Evolutionary conservation across 768 basidiomycete genomes (phyloP).

Genomic region (Pleurotus eryngii): DNA sequence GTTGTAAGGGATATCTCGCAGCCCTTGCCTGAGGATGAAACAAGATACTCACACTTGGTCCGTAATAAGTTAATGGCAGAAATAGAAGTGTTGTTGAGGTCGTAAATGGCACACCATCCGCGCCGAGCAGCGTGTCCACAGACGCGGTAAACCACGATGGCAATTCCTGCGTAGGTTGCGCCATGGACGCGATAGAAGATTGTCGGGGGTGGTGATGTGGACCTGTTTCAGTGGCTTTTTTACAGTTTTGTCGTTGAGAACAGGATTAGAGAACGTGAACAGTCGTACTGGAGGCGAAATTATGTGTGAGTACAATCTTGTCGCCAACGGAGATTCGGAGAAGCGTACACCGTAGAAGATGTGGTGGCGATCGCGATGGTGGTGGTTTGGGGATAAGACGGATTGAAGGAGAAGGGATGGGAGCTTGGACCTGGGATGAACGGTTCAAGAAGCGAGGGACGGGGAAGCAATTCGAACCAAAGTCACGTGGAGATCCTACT

Average conservation of each 20-base stretch:
- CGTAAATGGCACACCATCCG: slow-evolving; percentile 47
- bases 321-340: background rate
- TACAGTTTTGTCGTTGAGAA: background rate
- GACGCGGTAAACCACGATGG: slow-evolving; percentile 71
- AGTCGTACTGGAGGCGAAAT: background rate
- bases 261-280: slow-evolving; percentile 5
- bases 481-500: background rate
- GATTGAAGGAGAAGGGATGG: background rate
- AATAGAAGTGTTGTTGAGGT: slow-evolving; percentile 57
- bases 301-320: background rate
- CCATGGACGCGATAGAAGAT: slow-evolving; percentile 31
- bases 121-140: slow-evolving; percentile 50
- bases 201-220: background rate
- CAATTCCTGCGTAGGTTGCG: slow-evolving; percentile 59
- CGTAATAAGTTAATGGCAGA: slow-evolving; percentile 77
- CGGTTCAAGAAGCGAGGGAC: background rate
- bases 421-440: background rate
- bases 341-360: background rate
- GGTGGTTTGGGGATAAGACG: background rate
- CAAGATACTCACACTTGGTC: slow-evolving; percentile 65
- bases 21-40: background rate
- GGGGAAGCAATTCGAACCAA: background rate
- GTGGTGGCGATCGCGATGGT: background rate
- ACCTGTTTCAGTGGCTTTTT: slow-evolving; percentile 1
- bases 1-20: background rate